Evolutionary conservation across 2,329 filamentous ascomycete genomes (phyloP), one percentile per base, ranked within the genome.

Genomic region (Alternaria alternata): DNA sequence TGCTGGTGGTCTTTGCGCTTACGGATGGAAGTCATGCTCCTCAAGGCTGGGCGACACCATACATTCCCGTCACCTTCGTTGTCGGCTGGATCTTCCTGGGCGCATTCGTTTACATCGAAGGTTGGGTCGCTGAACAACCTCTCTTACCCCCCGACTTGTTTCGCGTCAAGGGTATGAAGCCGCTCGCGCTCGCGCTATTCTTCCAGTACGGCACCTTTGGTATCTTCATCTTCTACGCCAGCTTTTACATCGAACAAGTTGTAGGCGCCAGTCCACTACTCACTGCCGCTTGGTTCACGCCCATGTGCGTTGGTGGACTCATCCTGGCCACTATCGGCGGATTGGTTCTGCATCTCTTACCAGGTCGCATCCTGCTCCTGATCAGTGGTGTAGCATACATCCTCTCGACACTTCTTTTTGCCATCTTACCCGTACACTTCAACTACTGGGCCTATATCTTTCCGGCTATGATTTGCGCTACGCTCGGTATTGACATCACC

Each of bases 1-100:
- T 91, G 2, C 82, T 95, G 26, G 82, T 92, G 8, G 89, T 93
- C 0, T 94, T 89, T 68, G 89, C 91, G 0, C 85, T 95, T 52
- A 93, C 91, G 0, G 89, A 92, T 48, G 89, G 88, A 7, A 86
- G 88, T 0, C 87, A 92, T 73, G 90, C 90, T 0, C 85, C 88
- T 0, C 74, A 87, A 3, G 87, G 89, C 2, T 94, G 91, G 91
- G 81, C 77, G n/a, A 92, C 89, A 0, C 89, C 90, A 1, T 92
- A 93, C 65, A 88, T 94, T 38, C 86, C 86, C 41, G 80, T 88
- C 9, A 87, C 88, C 0, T 85, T 94, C 47, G 79, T 88, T 3
- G 39, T 90, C 1, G 91, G 91, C 0, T 78, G 85, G 6, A 57
- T 91, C 0, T 76, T 90, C 7, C 80, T 95, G 1, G 79, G 77